Percentiles rank a stretch among this genome's conserved stretches.
Evolutionary conservation across 2,329 filamentous ascomycete genomes (phyloP).

Genomic region (Neofusicoccum laricinum): DNA sequence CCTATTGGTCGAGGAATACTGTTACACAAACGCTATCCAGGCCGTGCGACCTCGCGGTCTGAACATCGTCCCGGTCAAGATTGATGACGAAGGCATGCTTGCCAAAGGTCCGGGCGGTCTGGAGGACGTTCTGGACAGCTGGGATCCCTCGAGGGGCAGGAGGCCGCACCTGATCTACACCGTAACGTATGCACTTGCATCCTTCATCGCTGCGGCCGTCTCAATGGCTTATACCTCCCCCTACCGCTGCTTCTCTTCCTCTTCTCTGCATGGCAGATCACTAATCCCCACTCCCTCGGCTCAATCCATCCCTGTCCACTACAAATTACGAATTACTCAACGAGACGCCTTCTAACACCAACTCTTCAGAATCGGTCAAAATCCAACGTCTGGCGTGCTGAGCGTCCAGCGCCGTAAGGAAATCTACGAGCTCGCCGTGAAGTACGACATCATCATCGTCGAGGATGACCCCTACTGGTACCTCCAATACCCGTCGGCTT

Average conservation of each 20-base stretch:
- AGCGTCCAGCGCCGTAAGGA: slow-evolving; percentile 71
- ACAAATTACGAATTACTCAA: background rate
- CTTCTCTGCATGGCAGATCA: background rate
- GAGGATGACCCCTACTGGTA: slow-evolving; percentile 98
- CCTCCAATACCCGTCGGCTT: slow-evolving; percentile 78
- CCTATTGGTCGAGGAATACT: slow-evolving; percentile 74
- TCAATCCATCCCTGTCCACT: background rate
- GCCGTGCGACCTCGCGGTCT: slow-evolving; percentile 66
- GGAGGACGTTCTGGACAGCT: slow-evolving; percentile 74
- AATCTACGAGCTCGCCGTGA: slow-evolving; percentile 75
- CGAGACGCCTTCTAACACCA: background rate
- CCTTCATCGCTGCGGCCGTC: background rate
- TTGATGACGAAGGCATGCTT: slow-evolving; percentile 80
- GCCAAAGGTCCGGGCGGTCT: slow-evolving; percentile 70
- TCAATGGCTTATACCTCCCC: background rate
- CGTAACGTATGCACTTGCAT: slow-evolving; percentile 67
- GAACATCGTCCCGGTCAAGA: slow-evolving; percentile 68
- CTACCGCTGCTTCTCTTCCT: background rate
- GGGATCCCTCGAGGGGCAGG: slow-evolving; percentile 72
- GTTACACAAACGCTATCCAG: slow-evolving; percentile 74
- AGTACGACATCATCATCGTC: slow-evolving; percentile 85
- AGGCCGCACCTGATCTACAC: slow-evolving; percentile 85
- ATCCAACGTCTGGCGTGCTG: slow-evolving; percentile 76
- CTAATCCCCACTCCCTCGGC: no score
- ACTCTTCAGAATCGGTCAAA: slow-evolving; percentile 72